Base-by-base conservation (phyloP, 164 flowering plant genomes). In the Berberis thunbergii region DNA sequence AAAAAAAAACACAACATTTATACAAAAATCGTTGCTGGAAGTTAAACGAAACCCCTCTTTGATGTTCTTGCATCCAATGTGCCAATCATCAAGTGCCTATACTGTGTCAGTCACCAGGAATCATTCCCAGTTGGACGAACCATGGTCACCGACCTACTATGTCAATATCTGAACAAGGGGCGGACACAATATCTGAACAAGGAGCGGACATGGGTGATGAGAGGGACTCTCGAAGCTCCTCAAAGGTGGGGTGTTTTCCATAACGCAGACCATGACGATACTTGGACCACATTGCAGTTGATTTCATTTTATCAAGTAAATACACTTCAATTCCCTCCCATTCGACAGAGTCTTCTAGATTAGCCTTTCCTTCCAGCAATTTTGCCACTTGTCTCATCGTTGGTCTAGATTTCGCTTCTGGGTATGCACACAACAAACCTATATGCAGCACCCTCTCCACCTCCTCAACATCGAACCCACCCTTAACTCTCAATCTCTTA, bases 381-480 rank as follows among this genome's bases (percentile, higher is more conserved):
- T 82, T 80, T 63, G 79, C 84, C 2, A 83, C 89, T 66, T 83
- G 83, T 59, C 93, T 79, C 85, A 84, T 86, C 2, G 75, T 80
- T 2, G 89, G 89, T 65, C 93, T 67, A 6, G 71, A 67, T 2
- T 42, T 66, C 0, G 80, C 74, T 26, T 83, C 86, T 0, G 84
- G 85, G 60, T 78, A 75, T 1, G 78, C 75, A 46, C 93, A 86
- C 61, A 81, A 54, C 74, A 86, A 65, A 1, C 93, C 93, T 57
- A 84, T 69, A 50, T 79, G 78, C 4, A 86, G 65, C 62, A 86
- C 72, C 56, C 69, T 75, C 67, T 76, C 83, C 0, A 71, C 76
- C 66, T 80, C 91, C 62, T 76, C 85, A 11, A n/a, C 64, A 6
- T 81, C 73, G 41, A 67, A 50, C 12, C 61, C 81, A 10, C 78